Conservation (phyloP, 805 yeast species). For the Pichia exigua region DNA sequence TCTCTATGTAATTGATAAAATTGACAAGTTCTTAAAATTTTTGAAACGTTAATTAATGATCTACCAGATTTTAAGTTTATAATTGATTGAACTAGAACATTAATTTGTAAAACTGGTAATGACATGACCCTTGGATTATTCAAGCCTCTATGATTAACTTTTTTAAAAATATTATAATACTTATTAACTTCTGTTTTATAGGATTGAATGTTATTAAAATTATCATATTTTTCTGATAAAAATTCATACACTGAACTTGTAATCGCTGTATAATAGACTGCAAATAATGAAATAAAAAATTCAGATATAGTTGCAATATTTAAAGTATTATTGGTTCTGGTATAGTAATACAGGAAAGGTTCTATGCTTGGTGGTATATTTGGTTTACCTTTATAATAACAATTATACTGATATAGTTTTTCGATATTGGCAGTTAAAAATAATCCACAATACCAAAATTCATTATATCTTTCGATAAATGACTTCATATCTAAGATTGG, state of each 20-base stretch:
- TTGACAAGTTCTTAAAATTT: slow-evolving; percentile 20
- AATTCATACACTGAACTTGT: slow-evolving; percentile 13
- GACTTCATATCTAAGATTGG: slow-evolving; percentile 44
- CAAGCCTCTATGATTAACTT: slow-evolving; percentile 13
- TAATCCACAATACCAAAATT: slow-evolving; percentile 38
- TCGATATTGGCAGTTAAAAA: slow-evolving; percentile 17
- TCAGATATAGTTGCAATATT: slow-evolving; percentile 16
- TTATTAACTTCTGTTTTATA: slow-evolving; percentile 16
- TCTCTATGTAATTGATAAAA: slow-evolving; percentile 45
- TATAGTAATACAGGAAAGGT: slow-evolving; percentile 38
- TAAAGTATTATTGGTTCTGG: slow-evolving; percentile 23
- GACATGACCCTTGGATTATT: slow-evolving; percentile 21
- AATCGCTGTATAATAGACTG: slow-evolving; percentile 16
- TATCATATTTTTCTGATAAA: slow-evolving; percentile 7
- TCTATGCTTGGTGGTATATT: slow-evolving; percentile 13
- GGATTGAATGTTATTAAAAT: slow-evolving; percentile 7
- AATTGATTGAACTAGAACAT: slow-evolving; percentile 19
- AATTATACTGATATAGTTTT: slow-evolving; percentile 14
- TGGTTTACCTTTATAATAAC: slow-evolving; percentile 7
- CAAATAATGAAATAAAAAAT: slow-evolving; percentile 17
- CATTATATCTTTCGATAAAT: slow-evolving; percentile 34
- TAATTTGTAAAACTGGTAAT: slow-evolving; percentile 17
- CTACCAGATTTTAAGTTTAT: slow-evolving; percentile 20
- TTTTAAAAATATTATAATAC: slow-evolving; percentile 14
- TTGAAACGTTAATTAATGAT: slow-evolving; percentile 18